Percentiles rank a stretch among this genome's conserved stretches.
These are phyloP conservation scores for Cutaneotrichosporon daszewskae DNA, from an alignment of 1,284 basidiomycete genomes.

Conservation along the genomic window DNA sequence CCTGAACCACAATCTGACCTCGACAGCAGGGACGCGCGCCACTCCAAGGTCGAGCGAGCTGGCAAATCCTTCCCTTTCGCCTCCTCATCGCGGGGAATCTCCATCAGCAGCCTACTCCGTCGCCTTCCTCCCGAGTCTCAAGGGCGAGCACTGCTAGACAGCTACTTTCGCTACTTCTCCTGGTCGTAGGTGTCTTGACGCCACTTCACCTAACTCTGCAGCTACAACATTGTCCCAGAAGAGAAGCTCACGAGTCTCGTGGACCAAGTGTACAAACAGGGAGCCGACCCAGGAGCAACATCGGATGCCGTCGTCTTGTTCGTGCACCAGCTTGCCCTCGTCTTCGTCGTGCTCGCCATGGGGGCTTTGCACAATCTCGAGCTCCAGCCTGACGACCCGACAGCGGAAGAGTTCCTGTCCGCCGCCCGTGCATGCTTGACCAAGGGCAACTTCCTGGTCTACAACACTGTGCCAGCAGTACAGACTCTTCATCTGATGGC, in stretches of 20 bases:
- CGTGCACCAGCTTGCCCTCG: slow-evolving; percentile 27
- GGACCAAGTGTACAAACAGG: too few species aligned
- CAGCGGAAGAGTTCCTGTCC: slow-evolving; percentile 26
- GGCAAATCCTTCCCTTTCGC: slow-evolving; percentile 14
- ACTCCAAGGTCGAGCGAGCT: neutral
- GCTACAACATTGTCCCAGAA: slow-evolving; percentile 9
- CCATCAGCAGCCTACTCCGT: slow-evolving; percentile 10
- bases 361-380: slow-evolving; percentile 35
- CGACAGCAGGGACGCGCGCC: neutral
- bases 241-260: too few species aligned
- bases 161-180: slow-evolving; percentile 25
- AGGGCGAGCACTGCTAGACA: slow-evolving; percentile 22
- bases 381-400: slow-evolving; percentile 27
- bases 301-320: too few species aligned
- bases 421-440: slow-evolving; percentile 26
- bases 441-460: slow-evolving; percentile 30
- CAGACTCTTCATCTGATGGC: too few species aligned
- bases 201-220: neutral
- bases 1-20: neutral
- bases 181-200: slow-evolving; percentile 18
- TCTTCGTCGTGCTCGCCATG: slow-evolving; percentile 31
- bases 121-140: slow-evolving; percentile 23
- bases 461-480: slow-evolving; percentile 31
- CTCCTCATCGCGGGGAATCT: slow-evolving; percentile 4
- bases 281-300: too few species aligned